Evolutionary conservation across 768 basidiomycete genomes (phyloP), one percentile per base, ranked within the genome.

Genomic region (Cystobasidium onofrii): DNA sequence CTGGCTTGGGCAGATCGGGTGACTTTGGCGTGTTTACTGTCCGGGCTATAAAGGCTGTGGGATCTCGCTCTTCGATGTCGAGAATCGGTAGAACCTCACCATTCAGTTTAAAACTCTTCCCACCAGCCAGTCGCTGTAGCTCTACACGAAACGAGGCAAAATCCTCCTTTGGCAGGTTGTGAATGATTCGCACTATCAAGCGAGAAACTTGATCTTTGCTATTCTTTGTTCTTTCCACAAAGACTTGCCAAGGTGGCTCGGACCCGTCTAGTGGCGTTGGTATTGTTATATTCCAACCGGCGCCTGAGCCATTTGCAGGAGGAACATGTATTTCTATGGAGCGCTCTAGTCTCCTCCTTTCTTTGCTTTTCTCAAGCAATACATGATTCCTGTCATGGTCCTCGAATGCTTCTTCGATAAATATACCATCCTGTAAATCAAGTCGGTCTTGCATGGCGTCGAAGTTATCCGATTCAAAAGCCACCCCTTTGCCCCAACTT

Each of bases 101-200:
- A 78, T 99, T 98, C 50, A 99, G 84, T 54, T 94, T 85, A 9
- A 97, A 83, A 44, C 89, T 89, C 76, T 86, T 86, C 2, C 88
- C 88, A 85, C 54, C 89, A 83, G 64, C 80, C 0, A 92, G 90
- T 9, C 89, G 85, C 80, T 96, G 93, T 76, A 96, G 86, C 23
- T 87, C 85, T 29, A 92, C 82, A 71, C 86, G 86, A 70, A 92
- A 89, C 82, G 92, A 91, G 72, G 93, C 84, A 1, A 95, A 84
- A 4, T 88, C 87, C 78, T 92, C 88, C 64, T 88, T 86, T 76
- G 89, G 87, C 1, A 86, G 83, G 0, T 88, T 84, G 81, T 97
- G 94, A 20, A 86, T 85, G 55, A 95, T 80, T 12, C 87, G 86
- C 46, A 96, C 87, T 76, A 65, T 84, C 76, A 78, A 86, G 31